Conservation (phyloP, 2,329 filamentous ascomycete genomes). For the Cladosporium sp. region DNA sequence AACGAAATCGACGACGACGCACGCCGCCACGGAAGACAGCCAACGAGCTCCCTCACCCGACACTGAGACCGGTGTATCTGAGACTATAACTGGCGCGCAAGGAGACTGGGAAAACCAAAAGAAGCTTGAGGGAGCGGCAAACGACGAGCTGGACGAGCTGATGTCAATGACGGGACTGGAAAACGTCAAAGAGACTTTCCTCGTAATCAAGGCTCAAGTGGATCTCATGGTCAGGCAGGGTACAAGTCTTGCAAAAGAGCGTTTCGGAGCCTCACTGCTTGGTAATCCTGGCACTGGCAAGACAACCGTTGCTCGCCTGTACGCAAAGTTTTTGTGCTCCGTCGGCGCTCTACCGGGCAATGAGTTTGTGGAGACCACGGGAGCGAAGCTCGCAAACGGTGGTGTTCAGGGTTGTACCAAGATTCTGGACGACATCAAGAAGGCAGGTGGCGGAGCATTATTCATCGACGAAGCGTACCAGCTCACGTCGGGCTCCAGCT, state of each 20-base stretch:
- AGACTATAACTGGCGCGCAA: slow-evolving; percentile 30
- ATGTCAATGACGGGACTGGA: slow-evolving; percentile 72
- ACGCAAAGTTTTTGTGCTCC: slow-evolving; percentile 60
- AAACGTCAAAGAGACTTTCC: slow-evolving; percentile 60
- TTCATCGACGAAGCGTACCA: slow-evolving; percentile 83
- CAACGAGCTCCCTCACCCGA: no score
- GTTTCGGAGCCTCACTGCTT: slow-evolving; percentile 60
- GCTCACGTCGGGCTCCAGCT: slow-evolving; percentile 55
- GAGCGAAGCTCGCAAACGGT: slow-evolving; percentile 55
- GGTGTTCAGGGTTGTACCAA: slow-evolving; percentile 58
- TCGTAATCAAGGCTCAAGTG: slow-evolving; percentile 60
- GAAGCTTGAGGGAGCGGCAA: slow-evolving; percentile 45
- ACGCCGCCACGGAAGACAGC: no score
- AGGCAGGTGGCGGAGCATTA: slow-evolving; percentile 61
- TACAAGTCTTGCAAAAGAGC: slow-evolving; percentile 51
- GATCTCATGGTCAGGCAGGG: slow-evolving; percentile 58
- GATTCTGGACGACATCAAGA: slow-evolving; percentile 53
- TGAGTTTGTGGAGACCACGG: slow-evolving; percentile 61
- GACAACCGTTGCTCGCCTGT: slow-evolving; percentile 70
- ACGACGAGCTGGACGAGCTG: slow-evolving; percentile 55
- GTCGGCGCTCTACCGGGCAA: slow-evolving; percentile 54
- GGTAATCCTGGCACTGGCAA: slow-evolving; percentile 77
- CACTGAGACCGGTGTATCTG: not conserved
- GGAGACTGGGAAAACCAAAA: slow-evolving; percentile 63
- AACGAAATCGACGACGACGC: not conserved